Evolutionary conservation across 2,329 filamentous ascomycete genomes (phyloP).

Genomic region (Phyllosticta paracitricarpa): DNA sequence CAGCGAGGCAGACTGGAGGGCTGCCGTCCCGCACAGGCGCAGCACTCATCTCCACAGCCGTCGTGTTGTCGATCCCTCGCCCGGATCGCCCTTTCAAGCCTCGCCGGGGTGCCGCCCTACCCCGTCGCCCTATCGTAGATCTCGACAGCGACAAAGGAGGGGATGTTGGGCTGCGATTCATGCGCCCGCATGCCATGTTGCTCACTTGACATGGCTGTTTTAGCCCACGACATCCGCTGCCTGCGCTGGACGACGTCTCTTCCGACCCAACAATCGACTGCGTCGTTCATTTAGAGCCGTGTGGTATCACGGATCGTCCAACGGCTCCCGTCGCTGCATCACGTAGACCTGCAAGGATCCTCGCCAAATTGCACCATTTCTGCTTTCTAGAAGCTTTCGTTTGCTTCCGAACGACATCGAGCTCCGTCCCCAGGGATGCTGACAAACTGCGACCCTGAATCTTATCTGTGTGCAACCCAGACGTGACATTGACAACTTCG

Average conservation of each 20-base stretch:
- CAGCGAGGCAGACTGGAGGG: not conserved
- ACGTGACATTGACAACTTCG: not conserved
- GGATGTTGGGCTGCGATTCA: slow-evolving; percentile 7
- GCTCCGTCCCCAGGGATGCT: not conserved
- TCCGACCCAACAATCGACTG: not conserved
- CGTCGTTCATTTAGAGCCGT: not conserved
- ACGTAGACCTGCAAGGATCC: slow-evolving; percentile 5
- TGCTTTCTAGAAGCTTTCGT: slow-evolving; percentile 9
- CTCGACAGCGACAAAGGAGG: not conserved
- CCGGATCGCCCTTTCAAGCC: slow-evolving; percentile 6
- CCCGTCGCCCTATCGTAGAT: slow-evolving; percentile 4
- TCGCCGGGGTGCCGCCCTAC: slow-evolving; percentile 2
- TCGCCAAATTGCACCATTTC: slow-evolving; percentile 6
- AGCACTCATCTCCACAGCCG: slow-evolving; percentile 3
- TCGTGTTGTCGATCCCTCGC: slow-evolving; percentile 5
- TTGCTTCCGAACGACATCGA: slow-evolving; percentile 1
- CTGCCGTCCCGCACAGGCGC: not conserved
- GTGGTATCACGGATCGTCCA: slow-evolving; percentile 5
- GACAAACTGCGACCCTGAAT: not conserved
- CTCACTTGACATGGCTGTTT: not conserved
- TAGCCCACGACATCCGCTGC: not conserved
- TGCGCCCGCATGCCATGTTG: not conserved
- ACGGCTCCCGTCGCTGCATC: slow-evolving; percentile 5
- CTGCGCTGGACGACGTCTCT: not conserved
- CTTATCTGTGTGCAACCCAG: not conserved